Conservation (phyloP, 1,284 basidiomycete species). For the Cystobasidiaceae sp. region DNA sequence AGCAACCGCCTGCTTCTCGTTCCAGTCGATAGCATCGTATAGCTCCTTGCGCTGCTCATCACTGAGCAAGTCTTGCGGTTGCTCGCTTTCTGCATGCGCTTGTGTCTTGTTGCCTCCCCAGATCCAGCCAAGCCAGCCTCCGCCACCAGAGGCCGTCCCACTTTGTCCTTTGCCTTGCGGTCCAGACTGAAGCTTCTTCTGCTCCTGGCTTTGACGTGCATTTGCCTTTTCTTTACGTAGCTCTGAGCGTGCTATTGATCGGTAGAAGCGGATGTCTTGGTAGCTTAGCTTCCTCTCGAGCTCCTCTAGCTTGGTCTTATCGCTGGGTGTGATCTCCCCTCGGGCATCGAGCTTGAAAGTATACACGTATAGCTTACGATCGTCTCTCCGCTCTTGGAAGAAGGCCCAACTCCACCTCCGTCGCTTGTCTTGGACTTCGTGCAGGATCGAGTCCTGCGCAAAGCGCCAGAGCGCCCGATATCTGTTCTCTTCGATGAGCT, state of each 20-base stretch:
- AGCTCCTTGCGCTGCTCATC: constrained; percentile 90
- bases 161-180: constrained; percentile 48
- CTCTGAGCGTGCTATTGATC: constrained; percentile 86
- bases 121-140: constrained; percentile 74
- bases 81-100: constrained; percentile 42
- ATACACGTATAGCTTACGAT: constrained; percentile 72
- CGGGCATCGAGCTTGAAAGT: constrained; percentile 71
- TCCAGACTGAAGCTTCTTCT: constrained; percentile 52
- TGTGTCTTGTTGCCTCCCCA: constrained; percentile 57
- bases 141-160: constrained; percentile 49
- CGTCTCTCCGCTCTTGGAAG: constrained; percentile 81
- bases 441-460: constrained; percentile 73
- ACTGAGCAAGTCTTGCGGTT: constrained; percentile 65
- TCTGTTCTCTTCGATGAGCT: constrained; percentile 61
- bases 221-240: constrained; percentile 71
- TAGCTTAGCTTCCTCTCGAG: constrained; percentile 83
- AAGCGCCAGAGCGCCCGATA: constrained; percentile 73
- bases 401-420: constrained; percentile 89
- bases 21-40: constrained; percentile 90
- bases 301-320: constrained; percentile 57
- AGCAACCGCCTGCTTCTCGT: constrained; percentile 64
- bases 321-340: constrained; percentile 57
- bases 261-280: constrained; percentile 95
- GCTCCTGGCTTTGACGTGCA: constrained; percentile 64
- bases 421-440: constrained; percentile 78